Base-by-base conservation (phyloP, 148 eudicot species). In the Suaeda aralocaspica region DNA sequence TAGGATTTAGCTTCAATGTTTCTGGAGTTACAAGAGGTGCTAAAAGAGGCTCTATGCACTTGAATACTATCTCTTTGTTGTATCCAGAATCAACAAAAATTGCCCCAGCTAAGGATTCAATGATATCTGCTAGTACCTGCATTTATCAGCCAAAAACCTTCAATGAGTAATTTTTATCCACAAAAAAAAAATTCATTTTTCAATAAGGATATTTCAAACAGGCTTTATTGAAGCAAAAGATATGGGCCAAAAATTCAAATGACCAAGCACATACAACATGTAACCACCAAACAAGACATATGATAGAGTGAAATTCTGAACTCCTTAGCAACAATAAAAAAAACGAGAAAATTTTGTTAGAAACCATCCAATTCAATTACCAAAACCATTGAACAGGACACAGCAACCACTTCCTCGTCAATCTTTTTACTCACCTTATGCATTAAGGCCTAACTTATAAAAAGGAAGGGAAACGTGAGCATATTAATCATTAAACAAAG, bases 81-180 rank as follows among this genome's bases (percentile, higher is more conserved):
- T 79, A 84, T 7, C 95, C 89, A 0, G 92, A 93, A 69, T 93
- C 96, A 2, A 93, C 82, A 14, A 86, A 75, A 29, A 90, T 88
- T 1, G 98, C 98, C 15, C 98, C 98, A 0, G 96, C 98, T 45
- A 93, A 57, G 36, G 98, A 93, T 74, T 93, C 98, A 51, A 93
- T 87, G 0, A 93, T 69, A 62, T 93, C 98, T 19, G 91, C 98
- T 33, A 90, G 76, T 7, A 88, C 98, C 98, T 93, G 80, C 6
- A 66, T 13, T n/a, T 11, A 18, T 22, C 56, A 63, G 28, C 57
- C 70, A 19, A 33, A 62, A 67, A 19, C 5, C 19, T 1, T 15
- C 49, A 22, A 15, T 48, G 10, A 51, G 19, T 26, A 33, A 55
- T n/a, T n/a, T n/a, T n/a, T n/a, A 19, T 63, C 12, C 11, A 42